Evolutionary conservation across 2,329 filamentous ascomycete species (phyloP), one percentile per base, ranked within the genome.

Genomic region (Cladosporium sp.): DNA sequence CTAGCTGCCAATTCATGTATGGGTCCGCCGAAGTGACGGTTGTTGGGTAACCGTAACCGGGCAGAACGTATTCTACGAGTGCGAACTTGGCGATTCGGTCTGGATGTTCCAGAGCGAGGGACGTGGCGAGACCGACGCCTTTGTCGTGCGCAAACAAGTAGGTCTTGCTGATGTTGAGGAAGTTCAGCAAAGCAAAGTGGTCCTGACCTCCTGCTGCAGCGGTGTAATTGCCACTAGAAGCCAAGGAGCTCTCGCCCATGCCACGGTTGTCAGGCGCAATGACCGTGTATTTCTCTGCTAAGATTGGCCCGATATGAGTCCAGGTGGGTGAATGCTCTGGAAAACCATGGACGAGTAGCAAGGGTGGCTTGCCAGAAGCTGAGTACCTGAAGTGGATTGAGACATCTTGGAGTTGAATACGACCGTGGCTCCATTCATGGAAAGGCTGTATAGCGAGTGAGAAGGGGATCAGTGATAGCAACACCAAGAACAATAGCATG

Each of bases 91-190:
- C 46, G 4, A 75, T 67, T 0, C 67, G 33, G 0, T 54, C 52
- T 0, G 67, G 70, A 51, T 73, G 51, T 46, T 68, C 61, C 4
- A 64, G 59, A 0, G 72, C 69, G 0, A 76, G 62, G 0, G 72
- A 70, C 0, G 66, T 56, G 2, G 72, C 71, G 25, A 71, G 60
- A 0, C 72, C 73, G 3, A 65, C 67, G 13, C 73, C 73, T 50
- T 74, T 75, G 50, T 77, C 73, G 53, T 76, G 72, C 0, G 68
- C 62, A 53, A 75, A 69, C 0, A 76, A 67, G 51, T 73, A 72
- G 8, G 57, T 53, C 18, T 42, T 38, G 12, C 51, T 58, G 43
- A 65, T 63, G 43, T 55, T 52, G 9, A 64, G 57, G 51, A 62
- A 65, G 32, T 62, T 55, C 7, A 65, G 50, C 8, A 64, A 45